These are phyloP conservation scores for Tricholoma saponaceum DNA, from an alignment of 768 basidiomycete genomes.

Conservation along the genomic window DNA sequence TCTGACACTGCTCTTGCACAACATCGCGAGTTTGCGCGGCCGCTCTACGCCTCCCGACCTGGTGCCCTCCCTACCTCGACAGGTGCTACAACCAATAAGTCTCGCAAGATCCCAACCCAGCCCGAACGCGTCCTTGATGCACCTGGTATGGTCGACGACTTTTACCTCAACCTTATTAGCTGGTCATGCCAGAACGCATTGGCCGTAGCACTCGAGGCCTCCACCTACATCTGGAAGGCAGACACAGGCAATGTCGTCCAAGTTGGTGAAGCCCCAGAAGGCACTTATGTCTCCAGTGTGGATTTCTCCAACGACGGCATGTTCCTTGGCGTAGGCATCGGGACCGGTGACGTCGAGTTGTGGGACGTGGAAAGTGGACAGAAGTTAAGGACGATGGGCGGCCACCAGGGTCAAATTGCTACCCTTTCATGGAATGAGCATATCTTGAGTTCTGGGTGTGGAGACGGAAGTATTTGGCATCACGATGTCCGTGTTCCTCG, in stretches of 20 bases:
- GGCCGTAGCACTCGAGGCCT: conserved; percentile 83
- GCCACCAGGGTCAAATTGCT: conserved; percentile 82
- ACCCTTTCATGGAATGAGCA: conserved; percentile 86
- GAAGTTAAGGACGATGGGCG: conserved; percentile 87
- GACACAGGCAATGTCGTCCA: conserved; percentile 83
- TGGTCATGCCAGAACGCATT: conserved; percentile 88
- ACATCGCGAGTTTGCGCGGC: conserved; percentile 74
- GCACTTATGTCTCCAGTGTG: conserved; percentile 70
- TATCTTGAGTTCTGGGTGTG: conserved; percentile 82
- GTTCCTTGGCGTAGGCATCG: conserved; percentile 79
- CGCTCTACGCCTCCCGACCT: conserved; percentile 65
- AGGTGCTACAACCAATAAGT: conserved; percentile 60
- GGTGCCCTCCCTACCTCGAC: conserved; percentile 62
- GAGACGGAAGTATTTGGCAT: conserved; percentile 94
- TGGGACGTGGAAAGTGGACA: conserved; percentile 84
- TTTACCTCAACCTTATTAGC: conserved; percentile 90
- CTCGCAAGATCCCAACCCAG: conserved; percentile 78
- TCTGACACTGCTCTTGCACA: conserved; percentile 71
- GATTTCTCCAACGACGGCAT: conserved; percentile 78
- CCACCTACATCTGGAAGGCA: conserved; percentile 92
- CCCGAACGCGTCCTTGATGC: conserved; percentile 96
- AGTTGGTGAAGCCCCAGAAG: conserved; percentile 71
- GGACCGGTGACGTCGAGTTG: conserved; percentile 86
- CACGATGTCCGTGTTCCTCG: conserved; percentile 87
- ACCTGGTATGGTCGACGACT: conserved; percentile 90